A percentile compares a stretch with the other conserved stretches of the same genome.
These are phyloP conservation scores for Neonectria faginata DNA, from an alignment of 2,329 filamentous ascomycete genomes.

Conservation along the genomic window DNA sequence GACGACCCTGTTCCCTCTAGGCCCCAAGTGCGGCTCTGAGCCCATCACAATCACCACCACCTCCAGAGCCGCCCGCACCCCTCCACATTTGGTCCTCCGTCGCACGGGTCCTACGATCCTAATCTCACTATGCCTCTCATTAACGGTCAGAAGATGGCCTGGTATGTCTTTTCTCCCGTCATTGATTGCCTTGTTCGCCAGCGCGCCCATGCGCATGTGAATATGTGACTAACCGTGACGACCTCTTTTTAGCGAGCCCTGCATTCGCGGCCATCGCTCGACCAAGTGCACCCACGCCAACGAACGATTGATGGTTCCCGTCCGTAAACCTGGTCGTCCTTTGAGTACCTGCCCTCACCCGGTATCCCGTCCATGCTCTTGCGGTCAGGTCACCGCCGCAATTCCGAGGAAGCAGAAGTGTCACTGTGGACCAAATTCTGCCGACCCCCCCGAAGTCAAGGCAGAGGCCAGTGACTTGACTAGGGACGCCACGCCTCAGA, in stretches of 20 bases:
- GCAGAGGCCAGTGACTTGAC: slow-evolving; percentile 43
- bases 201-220: slow-evolving; percentile 3
- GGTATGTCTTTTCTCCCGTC: slow-evolving; percentile 62
- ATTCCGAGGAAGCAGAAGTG: slow-evolving; percentile 70
- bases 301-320: slow-evolving; percentile 76
- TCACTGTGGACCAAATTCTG: slow-evolving; percentile 57
- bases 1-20: slow-evolving; percentile 24
- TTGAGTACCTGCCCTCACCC: slow-evolving; percentile 77
- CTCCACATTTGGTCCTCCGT: slow-evolving; percentile 34
- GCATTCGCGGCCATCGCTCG: slow-evolving; percentile 80
- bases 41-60: slow-evolving; percentile 16
- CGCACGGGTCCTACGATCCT: slow-evolving; percentile 30
- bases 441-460: slow-evolving; percentile 38
- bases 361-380: slow-evolving; percentile 70
- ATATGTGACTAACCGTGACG: slow-evolving; percentile 30
- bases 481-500: slow-evolving; percentile 45
- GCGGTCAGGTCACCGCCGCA: slow-evolving; percentile 72
- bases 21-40: slow-evolving; percentile 37
- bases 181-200: slow-evolving; percentile 2
- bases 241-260: slow-evolving; percentile 68
- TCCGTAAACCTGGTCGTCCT: slow-evolving; percentile 78
- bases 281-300: slow-evolving; percentile 78
- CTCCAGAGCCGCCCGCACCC: slow-evolving; percentile 18
- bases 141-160: slow-evolving; percentile 79
- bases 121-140: slow-evolving; percentile 71